Base-by-base conservation (phyloP, 2,329 filamentous ascomycete species). In the Coniochaeta sp. region DNA sequence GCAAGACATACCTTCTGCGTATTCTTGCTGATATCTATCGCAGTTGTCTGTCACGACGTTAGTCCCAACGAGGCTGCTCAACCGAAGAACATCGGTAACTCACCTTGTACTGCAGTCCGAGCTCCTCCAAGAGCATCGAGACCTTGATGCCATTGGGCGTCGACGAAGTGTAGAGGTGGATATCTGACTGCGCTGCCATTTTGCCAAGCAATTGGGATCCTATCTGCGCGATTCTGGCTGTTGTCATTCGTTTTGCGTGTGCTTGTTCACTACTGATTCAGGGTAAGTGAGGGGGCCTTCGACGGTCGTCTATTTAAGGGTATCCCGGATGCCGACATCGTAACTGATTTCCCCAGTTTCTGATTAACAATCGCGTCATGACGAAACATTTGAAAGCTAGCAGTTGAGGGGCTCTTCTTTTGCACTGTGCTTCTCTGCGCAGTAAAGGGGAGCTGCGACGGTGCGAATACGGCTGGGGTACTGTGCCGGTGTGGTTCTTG, bases 71-170 rank as follows among this genome's bases (percentile, higher is more conserved):
- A n/a, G n/a, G n/a, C n/a, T n/a, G n/a, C n/a, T n/a, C n/a, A n/a
- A n/a, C n/a, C n/a, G n/a, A n/a, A n/a, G n/a, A n/a, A n/a, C n/a
- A n/a, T n/a, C n/a, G n/a, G n/a, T n/a, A n/a, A n/a, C 6, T 48
- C 50, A 84, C 80, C 70, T 90, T 83, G 73, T 95, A 95, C n/a
- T 86, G 81, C 35, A 95, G 72, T 58, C 85, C 86, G 4, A 96
- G 78, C 71, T 95, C 91, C 71, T 95, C 90, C 14, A 96, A 74
- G 9, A 89, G 78, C 58, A 96, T 95, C 52, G 88, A 91, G 55
- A 89, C 81, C 68, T 95, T 96, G 76, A 94, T 87, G 57, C 91
- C 90, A 70, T 96, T 96, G 45, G 91, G 89, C 49, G 91, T 96
- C 63, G 84, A 79, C 12, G 80, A 77, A 12, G 90, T 95, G 73